phyloP scores from a whole-genome alignment of 1,284 basidiomycete genomes.

The Takashimella tepidaria region DNA sequence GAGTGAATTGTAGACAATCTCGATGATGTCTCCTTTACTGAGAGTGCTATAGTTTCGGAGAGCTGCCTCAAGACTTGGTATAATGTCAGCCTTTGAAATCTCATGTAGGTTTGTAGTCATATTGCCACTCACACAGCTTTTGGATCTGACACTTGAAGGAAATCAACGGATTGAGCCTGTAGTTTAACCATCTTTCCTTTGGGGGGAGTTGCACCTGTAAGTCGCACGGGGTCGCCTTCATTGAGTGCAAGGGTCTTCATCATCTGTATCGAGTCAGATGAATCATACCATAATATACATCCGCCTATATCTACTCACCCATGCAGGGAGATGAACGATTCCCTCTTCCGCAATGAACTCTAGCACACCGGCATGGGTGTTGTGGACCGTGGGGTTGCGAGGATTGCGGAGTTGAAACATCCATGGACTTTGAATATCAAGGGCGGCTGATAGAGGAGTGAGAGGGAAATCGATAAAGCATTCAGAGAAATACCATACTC shows the following conservation, averaged over 20 bases:
- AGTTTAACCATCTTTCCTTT: constrained; percentile 97
- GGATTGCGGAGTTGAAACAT: constrained; percentile 94
- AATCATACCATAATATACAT: not conserved
- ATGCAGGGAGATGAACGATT: constrained; percentile 88
- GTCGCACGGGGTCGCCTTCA: constrained; percentile 91
- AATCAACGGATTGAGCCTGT: constrained; percentile 91
- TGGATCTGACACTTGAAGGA: constrained; percentile 82
- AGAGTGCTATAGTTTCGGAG: constrained; percentile 88
- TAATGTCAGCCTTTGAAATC: not conserved
- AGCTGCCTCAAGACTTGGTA: constrained; percentile 79
- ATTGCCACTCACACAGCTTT: constrained; percentile 80
- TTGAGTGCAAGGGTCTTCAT: constrained; percentile 86
- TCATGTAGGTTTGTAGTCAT: not conserved
- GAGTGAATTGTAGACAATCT: constrained; percentile 86
- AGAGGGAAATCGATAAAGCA: not conserved
- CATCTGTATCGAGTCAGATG: constrained; percentile 62
- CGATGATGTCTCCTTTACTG: constrained; percentile 85
- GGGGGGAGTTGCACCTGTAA: constrained; percentile 78
- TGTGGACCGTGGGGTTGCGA: constrained; percentile 69
- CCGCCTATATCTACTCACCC: constrained; percentile 54
- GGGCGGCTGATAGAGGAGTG: constrained; percentile 52
- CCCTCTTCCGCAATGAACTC: constrained; percentile 99
- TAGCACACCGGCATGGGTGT: constrained; percentile 91
- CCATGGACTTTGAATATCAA: constrained; percentile 92
- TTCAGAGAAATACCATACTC: constrained; percentile 25